These are phyloP conservation scores for Mycena sp. DNA, from an alignment of 1,284 basidiomycete genomes.

Conservation along the genomic window DNA sequence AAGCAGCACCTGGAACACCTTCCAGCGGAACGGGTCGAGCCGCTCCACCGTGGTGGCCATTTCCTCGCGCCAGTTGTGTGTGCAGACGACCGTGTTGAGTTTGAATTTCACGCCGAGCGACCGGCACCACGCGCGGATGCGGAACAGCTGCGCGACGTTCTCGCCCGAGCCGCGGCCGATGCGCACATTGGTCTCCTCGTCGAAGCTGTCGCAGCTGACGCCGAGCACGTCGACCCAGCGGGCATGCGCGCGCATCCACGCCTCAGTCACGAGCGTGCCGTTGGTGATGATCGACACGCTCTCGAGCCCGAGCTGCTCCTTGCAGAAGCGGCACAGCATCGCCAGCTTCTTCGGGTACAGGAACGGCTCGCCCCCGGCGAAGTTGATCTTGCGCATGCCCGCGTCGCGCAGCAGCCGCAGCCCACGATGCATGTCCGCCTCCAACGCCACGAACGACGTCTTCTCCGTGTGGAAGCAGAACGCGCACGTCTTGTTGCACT, in stretches of 20 bases:
- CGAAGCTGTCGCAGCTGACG: slow-evolving; percentile 53
- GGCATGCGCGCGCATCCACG: slow-evolving; percentile 51
- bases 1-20: slow-evolving; percentile 47
- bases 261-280: slow-evolving; percentile 52
- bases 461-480: slow-evolving; percentile 54
- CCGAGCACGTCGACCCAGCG: slow-evolving; percentile 53
- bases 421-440: slow-evolving; percentile 48
- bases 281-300: slow-evolving; percentile 52
- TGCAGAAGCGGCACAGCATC: slow-evolving; percentile 51
- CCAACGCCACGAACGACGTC: slow-evolving; percentile 44
- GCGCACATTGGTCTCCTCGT: slow-evolving; percentile 47
- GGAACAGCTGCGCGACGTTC: slow-evolving; percentile 46
- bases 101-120: slow-evolving; percentile 48
- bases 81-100: slow-evolving; percentile 51
- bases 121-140: slow-evolving; percentile 48
- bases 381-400: slow-evolving; percentile 55
- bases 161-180: slow-evolving; percentile 46
- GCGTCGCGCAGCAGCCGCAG: slow-evolving; percentile 47
- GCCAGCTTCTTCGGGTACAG: slow-evolving; percentile 50
- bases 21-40: slow-evolving; percentile 43
- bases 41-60: slow-evolving; percentile 42
- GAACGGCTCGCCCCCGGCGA: slow-evolving; percentile 53
- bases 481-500: slow-evolving; percentile 48
- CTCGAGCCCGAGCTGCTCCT: slow-evolving; percentile 49
- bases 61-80: slow-evolving; percentile 50